Percentiles rank a stretch among this genome's conserved stretches.
phyloP scores from a whole-genome alignment of 495 filamentous ascomycete genomes.

The Aspergillus conjunctus region DNA sequence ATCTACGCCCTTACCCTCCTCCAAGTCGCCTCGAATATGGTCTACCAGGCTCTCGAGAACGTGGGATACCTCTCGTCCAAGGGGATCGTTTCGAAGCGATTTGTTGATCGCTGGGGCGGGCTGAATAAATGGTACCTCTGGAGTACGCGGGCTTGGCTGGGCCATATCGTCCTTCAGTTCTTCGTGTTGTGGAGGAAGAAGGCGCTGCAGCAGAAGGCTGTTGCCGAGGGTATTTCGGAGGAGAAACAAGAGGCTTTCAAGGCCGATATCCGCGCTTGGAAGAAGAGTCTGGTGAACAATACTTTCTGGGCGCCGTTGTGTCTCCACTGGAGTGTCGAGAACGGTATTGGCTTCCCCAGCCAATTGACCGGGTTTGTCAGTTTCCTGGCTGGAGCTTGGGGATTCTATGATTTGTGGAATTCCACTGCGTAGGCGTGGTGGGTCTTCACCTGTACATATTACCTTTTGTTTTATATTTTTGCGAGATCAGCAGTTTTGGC shows the following conservation, averaged over 20 bases:
- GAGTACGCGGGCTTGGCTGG: constrained; percentile 79
- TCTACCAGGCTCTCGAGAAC: constrained; percentile 84
- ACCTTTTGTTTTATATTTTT: background rate
- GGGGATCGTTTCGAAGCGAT: constrained; percentile 44
- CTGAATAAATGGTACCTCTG: constrained; percentile 63
- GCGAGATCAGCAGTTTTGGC: too few species aligned
- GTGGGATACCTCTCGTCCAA: constrained; percentile 73
- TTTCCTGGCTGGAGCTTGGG: constrained; percentile 57
- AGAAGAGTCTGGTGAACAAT: constrained; percentile 51
- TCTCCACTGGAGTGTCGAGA: constrained; percentile 80
- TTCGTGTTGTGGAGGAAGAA: constrained; percentile 59
- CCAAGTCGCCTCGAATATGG: constrained; percentile 67
- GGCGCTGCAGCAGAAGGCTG: constrained; percentile 37
- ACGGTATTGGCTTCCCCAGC: constrained; percentile 70
- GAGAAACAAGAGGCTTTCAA: constrained; percentile 43
- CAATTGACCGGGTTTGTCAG: constrained; percentile 66
- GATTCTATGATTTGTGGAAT: constrained; percentile 40
- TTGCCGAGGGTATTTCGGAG: constrained; percentile 29
- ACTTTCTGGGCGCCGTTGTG: constrained; percentile 62
- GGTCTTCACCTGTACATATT: constrained; percentile 16
- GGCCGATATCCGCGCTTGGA: constrained; percentile 49
- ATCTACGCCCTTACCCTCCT: constrained; percentile 57
- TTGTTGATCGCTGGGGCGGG: constrained; percentile 61
- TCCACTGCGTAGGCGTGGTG: constrained; percentile 28
- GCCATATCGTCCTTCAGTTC: constrained; percentile 75